phyloP scores from a whole-genome alignment of 805 yeast genomes.

The Monosporozyma siamensis region DNA sequence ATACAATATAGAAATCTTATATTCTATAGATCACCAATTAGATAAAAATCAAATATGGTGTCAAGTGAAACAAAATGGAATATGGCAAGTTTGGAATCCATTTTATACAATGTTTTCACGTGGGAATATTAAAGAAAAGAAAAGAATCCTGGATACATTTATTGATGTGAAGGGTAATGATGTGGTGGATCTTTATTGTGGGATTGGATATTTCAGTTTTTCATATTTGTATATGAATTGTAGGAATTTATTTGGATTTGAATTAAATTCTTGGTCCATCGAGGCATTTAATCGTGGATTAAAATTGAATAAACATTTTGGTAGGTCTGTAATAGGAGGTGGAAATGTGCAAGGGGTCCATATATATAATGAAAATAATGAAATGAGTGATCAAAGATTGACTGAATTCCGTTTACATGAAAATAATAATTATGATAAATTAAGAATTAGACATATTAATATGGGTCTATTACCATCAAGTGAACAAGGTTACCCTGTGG shows the following conservation, averaged over 20 bases:
- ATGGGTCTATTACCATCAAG: slow-evolving; percentile 75
- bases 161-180: slow-evolving; percentile 31
- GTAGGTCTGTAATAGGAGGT: neutral
- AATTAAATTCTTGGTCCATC: slow-evolving; percentile 75
- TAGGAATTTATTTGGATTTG: slow-evolving; percentile 59
- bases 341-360: slow-evolving; percentile 17
- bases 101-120: slow-evolving; percentile 77
- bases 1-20: slow-evolving; percentile 44
- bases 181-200: slow-evolving; percentile 67
- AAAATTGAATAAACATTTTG: slow-evolving; percentile 31
- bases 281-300: slow-evolving; percentile 60
- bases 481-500: slow-evolving; percentile 47
- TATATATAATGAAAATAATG: slow-evolving; percentile 58
- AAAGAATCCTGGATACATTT: slow-evolving; percentile 44
- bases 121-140: slow-evolving; percentile 77
- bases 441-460: slow-evolving; percentile 47
- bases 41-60: slow-evolving; percentile 54
- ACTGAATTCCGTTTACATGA: slow-evolving; percentile 14
- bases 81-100: slow-evolving; percentile 79
- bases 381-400: slow-evolving; percentile 37
- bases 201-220: slow-evolving; percentile 77
- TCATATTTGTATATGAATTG: slow-evolving; percentile 54
- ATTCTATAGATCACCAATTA: slow-evolving; percentile 9
- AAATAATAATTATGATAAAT: slow-evolving; percentile 18
- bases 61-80: slow-evolving; percentile 57